A percentile compares a stretch with the other conserved stretches of the same genome.
Evolutionary conservation across 257 asterid species (phyloP).

Genomic region (Gentiana straminea): DNA sequence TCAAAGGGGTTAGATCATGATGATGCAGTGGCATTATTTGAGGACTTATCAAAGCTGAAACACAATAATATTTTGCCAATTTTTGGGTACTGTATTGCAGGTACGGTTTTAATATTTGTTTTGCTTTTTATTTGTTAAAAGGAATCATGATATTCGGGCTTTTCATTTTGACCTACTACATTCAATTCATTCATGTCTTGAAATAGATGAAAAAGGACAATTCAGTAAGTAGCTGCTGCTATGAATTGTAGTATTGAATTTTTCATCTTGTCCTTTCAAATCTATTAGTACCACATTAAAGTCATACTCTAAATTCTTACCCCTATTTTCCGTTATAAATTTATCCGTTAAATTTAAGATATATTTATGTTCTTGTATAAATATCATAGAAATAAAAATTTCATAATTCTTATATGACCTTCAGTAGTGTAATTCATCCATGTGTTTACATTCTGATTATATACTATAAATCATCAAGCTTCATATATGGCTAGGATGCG

Average conservation of each 20-base stretch:
- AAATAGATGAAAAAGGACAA: slow-evolving; percentile 1
- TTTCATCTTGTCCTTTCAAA: too few species aligned
- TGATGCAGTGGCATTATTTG: slow-evolving; percentile 64
- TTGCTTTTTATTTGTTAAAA: neutral
- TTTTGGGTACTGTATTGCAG: slow-evolving; percentile 91
- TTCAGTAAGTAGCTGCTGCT: slow-evolving; percentile 13
- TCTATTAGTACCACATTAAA: too few species aligned
- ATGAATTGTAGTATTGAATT: slow-evolving; percentile 20
- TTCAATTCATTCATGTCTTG: slow-evolving; percentile 66
- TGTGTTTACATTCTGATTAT: too few species aligned
- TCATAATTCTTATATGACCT: too few species aligned
- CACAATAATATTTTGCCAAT: slow-evolving; percentile 76
- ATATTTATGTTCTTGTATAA: too few species aligned
- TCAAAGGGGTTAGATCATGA: slow-evolving; percentile 43
- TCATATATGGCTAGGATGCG: too few species aligned
- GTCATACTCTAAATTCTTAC: too few species aligned
- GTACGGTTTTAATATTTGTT: slow-evolving; percentile 17
- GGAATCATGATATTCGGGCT: neutral
- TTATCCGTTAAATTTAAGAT: too few species aligned
- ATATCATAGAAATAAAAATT: too few species aligned
- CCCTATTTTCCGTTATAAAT: too few species aligned
- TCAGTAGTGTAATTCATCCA: too few species aligned
- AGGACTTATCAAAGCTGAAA: slow-evolving; percentile 56
- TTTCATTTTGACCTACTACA: slow-evolving; percentile 18
- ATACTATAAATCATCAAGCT: too few species aligned